These are phyloP conservation scores for Vicia faba DNA, from an alignment of 306 rosid species.

Conservation along the genomic window DNA sequence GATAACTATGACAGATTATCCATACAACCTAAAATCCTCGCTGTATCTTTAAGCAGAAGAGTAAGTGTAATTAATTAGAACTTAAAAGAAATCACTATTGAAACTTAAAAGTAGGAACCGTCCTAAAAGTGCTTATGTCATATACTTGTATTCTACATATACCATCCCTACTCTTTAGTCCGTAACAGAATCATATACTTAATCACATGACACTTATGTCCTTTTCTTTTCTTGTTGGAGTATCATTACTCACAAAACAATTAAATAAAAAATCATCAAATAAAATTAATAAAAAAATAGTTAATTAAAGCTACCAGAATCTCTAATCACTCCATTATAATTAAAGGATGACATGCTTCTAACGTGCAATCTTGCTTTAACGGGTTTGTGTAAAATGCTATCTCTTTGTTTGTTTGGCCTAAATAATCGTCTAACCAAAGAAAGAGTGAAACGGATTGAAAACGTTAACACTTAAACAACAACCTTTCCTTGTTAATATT, in stretches of 20 bases:
- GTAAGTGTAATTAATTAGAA: slow-evolving; percentile 22
- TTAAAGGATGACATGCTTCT: slow-evolving; percentile 50
- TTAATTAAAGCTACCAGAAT: slow-evolving; percentile 48
- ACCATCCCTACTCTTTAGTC: slow-evolving; percentile 40
- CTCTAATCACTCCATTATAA: slow-evolving; percentile 36
- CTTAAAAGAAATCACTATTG: neutral
- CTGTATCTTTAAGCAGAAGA: slow-evolving; percentile 42
- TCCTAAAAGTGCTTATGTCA: slow-evolving; percentile 47
- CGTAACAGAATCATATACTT: slow-evolving; percentile 51
- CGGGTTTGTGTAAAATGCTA: slow-evolving; percentile 41
- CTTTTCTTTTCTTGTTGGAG: slow-evolving; percentile 54
- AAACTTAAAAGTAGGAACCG: slow-evolving; percentile 35
- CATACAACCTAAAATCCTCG: slow-evolving; percentile 24
- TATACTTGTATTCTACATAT: slow-evolving; percentile 47
- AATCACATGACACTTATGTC: slow-evolving; percentile 48
- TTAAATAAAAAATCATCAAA: neutral
- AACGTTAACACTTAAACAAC: slow-evolving; percentile 30
- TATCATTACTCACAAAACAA: slow-evolving; percentile 8
- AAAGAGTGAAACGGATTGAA: slow-evolving; percentile 37
- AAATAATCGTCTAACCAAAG: slow-evolving; percentile 36
- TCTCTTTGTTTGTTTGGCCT: slow-evolving; percentile 28
- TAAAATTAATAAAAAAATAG: neutral
- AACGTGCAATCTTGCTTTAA: slow-evolving; percentile 57
- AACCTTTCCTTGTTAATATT: slow-evolving; percentile 26
- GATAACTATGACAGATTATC: slow-evolving; percentile 31